Base-by-base conservation (phyloP, 768 basidiomycete genomes). In the Chalciporus chontae region DNA sequence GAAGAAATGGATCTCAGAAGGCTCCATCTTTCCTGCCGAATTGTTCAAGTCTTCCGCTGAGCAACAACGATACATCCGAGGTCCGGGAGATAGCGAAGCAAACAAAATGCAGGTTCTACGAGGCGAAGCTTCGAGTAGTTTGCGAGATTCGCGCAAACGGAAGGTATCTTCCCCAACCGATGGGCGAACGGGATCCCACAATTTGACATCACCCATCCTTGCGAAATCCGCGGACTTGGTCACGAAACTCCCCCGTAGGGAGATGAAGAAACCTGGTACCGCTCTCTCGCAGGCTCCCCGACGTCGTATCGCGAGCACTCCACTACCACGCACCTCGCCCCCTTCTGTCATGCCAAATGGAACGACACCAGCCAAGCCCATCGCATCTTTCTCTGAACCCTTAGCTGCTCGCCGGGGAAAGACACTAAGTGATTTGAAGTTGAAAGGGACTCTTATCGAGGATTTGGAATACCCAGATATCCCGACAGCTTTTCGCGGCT, bases 401-500 rank as follows among this genome's bases (percentile, higher is more conserved):
- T 48, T 76, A 10, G 73, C 75, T 19, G 51, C 68, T 36, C 75
- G 72, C 14, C 68, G 74, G 29, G 74, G 74, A 38, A 64, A 66
- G 59, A 61, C 65, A 31, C 51, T 67, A 4, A 69, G 64, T 18
- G 42, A 55, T 17, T 53, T 74, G 34, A 67, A 47, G 47, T 48
- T 55, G 48, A 68, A 48, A 40, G 52, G 40, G 15, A 38, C 29
- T 36, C 56, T 49, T 32, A 54, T 57, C 39, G 50, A 60, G 41
- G 51, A 52, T 14, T 14, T 57, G 52, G 53, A 64, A 7, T 76
- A 76, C 48, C 74, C 75, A 18, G 69, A 68, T 45, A 71, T 76
- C 13, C 75, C 74, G 6, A 72, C 69, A 14, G 70, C 74, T 7
- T 76, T 76, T 60, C 63, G 68, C 13, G 71, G 73, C 13, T 71